Evolutionary conservation across 164 flowering plant species (phyloP), one percentile per base, ranked within the genome.

Genomic region (Vitis vinifera): DNA sequence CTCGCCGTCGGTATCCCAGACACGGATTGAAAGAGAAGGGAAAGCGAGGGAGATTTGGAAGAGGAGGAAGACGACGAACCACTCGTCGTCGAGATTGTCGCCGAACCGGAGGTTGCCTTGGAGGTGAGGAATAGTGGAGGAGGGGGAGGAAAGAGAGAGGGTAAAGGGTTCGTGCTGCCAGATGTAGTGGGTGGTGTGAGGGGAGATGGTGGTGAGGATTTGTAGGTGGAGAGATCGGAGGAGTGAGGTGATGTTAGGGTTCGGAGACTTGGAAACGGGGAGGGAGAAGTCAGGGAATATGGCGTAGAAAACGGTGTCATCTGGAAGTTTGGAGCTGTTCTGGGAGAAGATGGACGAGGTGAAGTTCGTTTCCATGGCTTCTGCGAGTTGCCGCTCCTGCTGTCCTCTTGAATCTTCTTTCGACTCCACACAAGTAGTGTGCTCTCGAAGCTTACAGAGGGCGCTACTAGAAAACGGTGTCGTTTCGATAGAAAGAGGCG

Each of bases 81-180:
- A 95, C 65, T 95, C 99, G 76, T 95, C 99, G 29, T 93, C 94
- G 27, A 95, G 86, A 72, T 88, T 88, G 79, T 93, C 97, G 10
- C 97, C 98, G 79, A 74, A 91, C 8, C 87, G 84, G 72, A 88
- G 83, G 66, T 80, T 77, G 19, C 97, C 98, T 51, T 78, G 88
- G 77, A 95, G 89, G 78, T 86, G 90, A 7, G 91, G 84, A 50
- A 23, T 72, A 59, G 11, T 69, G 53, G 64, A 71, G 62, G 68
- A 60, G 30, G 74, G 48, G 23, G 82, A 51, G 16, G 89, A 74
- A 51, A 77, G 51, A 27, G 86, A 77, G 77, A 89, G 93, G 53
- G 83, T 65, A 81, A 94, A 92, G 67, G 95, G 94, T 10, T 89
- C 77, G 88, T 92, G 97, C 53, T 94, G 97, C 94, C 95, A 94